phyloP scores from a whole-genome alignment of 202 grass and related monocot species.

The Bolboschoenoplectus hybrid region DNA sequence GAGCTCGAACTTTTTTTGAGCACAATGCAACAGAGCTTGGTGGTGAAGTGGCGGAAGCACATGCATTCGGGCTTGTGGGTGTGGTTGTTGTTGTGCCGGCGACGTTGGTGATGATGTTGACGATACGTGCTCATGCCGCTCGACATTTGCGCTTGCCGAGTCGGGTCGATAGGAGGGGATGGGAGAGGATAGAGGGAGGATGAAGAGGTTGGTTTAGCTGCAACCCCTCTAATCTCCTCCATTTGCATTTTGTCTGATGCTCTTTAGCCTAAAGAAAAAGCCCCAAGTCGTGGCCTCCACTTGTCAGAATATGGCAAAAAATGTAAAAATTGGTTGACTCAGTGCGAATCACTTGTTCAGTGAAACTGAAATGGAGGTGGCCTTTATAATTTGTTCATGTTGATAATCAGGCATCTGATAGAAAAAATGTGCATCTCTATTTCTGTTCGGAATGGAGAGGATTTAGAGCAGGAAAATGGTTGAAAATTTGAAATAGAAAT shows the following conservation, averaged over 20 bases:
- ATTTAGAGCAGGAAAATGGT: not conserved
- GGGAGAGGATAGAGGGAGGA: slow-evolving; percentile 28
- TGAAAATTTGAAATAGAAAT: slow-evolving; percentile 22
- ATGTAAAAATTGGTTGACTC: not conserved
- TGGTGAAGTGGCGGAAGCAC: slow-evolving; percentile 33
- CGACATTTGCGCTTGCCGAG: slow-evolving; percentile 25
- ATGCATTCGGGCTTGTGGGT: slow-evolving; percentile 36
- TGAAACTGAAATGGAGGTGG: slow-evolving; percentile 14
- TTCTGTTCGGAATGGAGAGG: slow-evolving; percentile 22
- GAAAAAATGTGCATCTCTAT: not conserved
- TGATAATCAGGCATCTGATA: not conserved
- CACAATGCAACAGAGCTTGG: slow-evolving; percentile 32
- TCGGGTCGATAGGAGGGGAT: slow-evolving; percentile 3
- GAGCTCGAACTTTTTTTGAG: not conserved
- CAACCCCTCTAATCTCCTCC: slow-evolving; percentile 23
- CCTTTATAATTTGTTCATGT: not conserved
- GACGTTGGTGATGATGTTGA: slow-evolving; percentile 31
- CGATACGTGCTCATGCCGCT: not conserved
- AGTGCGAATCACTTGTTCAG: not conserved
- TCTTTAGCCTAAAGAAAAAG: slow-evolving; percentile 12
- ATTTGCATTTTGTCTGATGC: slow-evolving; percentile 6
- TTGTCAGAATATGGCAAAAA: not conserved
- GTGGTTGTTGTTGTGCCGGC: not conserved
- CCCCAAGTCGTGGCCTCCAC: slow-evolving; percentile 25
- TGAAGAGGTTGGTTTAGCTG: slow-evolving; percentile 9